Conservation (phyloP, 352 stramenopile species). For the Lagenidium giganteum region DNA sequence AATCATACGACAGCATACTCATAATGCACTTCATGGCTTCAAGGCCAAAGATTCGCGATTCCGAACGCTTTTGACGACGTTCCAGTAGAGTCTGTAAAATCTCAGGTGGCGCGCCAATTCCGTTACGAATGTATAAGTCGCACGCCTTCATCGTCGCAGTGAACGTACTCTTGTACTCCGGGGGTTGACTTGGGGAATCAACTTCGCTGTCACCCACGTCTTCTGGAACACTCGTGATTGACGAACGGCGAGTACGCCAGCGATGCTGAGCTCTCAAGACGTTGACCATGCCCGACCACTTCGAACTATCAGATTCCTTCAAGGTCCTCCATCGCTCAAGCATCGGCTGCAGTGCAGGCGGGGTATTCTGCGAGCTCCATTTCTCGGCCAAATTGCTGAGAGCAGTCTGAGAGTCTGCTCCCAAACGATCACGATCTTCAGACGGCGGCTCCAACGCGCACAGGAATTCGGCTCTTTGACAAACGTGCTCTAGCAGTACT, state of each 20-base stretch:
- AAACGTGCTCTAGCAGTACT: slow-evolving; percentile 56
- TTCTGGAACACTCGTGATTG: slow-evolving; percentile 15
- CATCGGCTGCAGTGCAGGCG: slow-evolving; percentile 80
- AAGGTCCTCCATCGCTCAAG: slow-evolving; percentile 81
- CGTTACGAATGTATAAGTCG: slow-evolving; percentile 84
- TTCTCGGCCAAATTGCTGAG: slow-evolving; percentile 83
- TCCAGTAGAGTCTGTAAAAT: slow-evolving; percentile 68
- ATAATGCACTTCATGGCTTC: slow-evolving; percentile 80
- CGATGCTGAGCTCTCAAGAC: slow-evolving; percentile 73
- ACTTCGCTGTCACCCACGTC: neutral
- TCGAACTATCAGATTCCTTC: slow-evolving; percentile 67
- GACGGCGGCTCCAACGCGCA: slow-evolving; percentile 68
- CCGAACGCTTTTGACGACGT: slow-evolving; percentile 57
- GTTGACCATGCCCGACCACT: slow-evolving; percentile 84
- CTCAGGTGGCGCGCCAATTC: slow-evolving; percentile 73
- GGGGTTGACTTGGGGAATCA: slow-evolving; percentile 1
- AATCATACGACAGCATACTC: slow-evolving; percentile 67
- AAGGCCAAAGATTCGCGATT: slow-evolving; percentile 73
- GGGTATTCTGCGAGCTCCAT: slow-evolving; percentile 79
- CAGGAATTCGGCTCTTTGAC: slow-evolving; percentile 67
- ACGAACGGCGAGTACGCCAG: slow-evolving; percentile 50
- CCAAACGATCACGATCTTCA: slow-evolving; percentile 58
- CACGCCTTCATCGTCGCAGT: slow-evolving; percentile 81
- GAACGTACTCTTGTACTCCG: slow-evolving; percentile 61
- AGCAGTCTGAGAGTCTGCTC: slow-evolving; percentile 62